Evolutionary conservation across 2,329 filamentous ascomycete species (phyloP).

Genomic region (Penicillium brasilianum): DNA sequence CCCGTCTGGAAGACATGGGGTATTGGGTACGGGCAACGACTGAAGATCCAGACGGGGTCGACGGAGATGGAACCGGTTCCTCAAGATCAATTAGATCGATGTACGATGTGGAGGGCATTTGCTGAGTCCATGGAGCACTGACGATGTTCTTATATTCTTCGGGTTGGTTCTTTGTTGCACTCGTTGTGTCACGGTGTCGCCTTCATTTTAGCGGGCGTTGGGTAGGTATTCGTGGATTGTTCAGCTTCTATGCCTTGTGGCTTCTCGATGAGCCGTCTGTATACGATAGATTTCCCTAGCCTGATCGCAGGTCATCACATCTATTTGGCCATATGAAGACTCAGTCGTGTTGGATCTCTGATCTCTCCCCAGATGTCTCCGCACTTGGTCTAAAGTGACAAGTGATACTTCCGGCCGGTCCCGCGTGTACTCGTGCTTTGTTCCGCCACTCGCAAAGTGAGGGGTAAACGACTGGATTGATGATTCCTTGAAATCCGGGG

Average conservation of each 20-base stretch:
- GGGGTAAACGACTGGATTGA: constrained; percentile 6
- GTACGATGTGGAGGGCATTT: constrained; percentile 25
- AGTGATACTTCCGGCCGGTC: constrained; percentile 1
- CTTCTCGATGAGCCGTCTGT: neutral
- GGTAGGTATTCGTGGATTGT: neutral
- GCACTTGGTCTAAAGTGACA: neutral
- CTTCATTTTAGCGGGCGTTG: neutral
- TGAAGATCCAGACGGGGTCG: constrained; percentile 28
- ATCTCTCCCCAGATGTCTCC: neutral
- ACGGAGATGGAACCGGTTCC: constrained; percentile 30
- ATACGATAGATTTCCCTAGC: neutral
- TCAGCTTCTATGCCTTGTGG: neutral
- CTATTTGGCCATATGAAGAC: neutral
- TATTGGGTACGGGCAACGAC: constrained; percentile 17
- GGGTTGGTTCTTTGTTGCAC: neutral
- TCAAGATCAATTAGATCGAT: constrained; percentile 18
- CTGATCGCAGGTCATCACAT: neutral
- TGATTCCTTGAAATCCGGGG: constrained; percentile 14
- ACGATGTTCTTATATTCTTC: neutral
- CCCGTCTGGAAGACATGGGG: constrained; percentile 29
- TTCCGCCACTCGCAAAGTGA: constrained; percentile 15
- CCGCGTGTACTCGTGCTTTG: constrained; percentile 2
- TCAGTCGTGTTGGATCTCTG: neutral
- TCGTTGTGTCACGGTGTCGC: neutral
- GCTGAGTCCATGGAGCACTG: constrained; percentile 24